These are phyloP conservation scores for Dothistroma septosporum DNA, from an alignment of 2,329 filamentous ascomycete genomes.

Conservation along the genomic window DNA sequence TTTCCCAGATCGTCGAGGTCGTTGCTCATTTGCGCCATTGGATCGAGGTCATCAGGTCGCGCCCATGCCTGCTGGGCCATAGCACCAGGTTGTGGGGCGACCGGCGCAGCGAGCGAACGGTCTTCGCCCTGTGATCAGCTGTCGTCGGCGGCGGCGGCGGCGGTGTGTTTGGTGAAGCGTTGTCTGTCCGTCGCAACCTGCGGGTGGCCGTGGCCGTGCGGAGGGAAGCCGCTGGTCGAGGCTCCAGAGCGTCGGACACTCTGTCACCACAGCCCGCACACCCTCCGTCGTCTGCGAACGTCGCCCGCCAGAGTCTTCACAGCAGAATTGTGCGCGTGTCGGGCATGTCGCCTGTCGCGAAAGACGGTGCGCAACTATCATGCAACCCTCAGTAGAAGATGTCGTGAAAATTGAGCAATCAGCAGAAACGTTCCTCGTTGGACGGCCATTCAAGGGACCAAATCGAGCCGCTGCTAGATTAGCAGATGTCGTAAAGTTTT, in stretches of 20 bases:
- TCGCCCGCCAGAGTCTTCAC: not conserved
- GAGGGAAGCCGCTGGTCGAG: not conserved
- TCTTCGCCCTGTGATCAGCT: not conserved
- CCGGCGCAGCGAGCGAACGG: not conserved
- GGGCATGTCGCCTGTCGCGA: too few species aligned
- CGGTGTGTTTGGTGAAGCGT: not conserved
- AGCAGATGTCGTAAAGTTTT: not conserved
- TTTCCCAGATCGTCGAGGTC: constrained; percentile 43
- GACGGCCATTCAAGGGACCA: too few species aligned
- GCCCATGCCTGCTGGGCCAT: constrained; percentile 37
- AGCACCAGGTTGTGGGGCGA: constrained; percentile 1
- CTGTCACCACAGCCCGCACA: too few species aligned
- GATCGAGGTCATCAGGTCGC: constrained; percentile 38
- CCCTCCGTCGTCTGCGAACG: not conserved
- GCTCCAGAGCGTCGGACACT: not conserved
- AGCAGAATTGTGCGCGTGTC: not conserved
- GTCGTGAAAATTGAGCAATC: not conserved
- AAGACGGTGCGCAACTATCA: too few species aligned
- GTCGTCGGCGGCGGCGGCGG: constrained; percentile 1
- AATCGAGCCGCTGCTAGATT: too few species aligned
- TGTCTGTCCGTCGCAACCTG: not conserved
- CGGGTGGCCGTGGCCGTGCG: not conserved
- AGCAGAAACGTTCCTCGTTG: not conserved
- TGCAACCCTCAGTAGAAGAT: not conserved
- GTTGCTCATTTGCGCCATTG: constrained; percentile 37